Percentiles rank a stretch among this genome's conserved stretches.
phyloP scores from a whole-genome alignment of 495 filamentous ascomycete genomes.

The Aspergillus nanangensis region DNA sequence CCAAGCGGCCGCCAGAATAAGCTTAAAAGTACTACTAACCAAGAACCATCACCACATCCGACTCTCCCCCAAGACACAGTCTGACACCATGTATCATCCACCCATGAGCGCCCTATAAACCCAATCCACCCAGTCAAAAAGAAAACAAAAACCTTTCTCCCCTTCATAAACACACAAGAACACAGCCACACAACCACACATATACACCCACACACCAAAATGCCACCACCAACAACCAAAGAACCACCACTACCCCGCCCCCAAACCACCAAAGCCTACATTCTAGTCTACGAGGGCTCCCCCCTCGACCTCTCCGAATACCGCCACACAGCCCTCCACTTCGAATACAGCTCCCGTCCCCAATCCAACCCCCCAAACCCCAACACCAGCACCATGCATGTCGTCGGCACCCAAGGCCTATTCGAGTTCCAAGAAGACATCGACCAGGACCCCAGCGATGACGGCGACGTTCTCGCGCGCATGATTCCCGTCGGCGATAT shows the following conservation, averaged over 20 bases:
- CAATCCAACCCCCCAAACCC: constrained; percentile 6
- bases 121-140: too few species aligned
- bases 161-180: too few species aligned
- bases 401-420: constrained; percentile 23
- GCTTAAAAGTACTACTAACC: too few species aligned
- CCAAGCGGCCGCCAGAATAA: too few species aligned
- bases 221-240: not conserved
- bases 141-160: too few species aligned
- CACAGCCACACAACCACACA: not conserved
- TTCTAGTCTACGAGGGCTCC: constrained; percentile 25
- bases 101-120: too few species aligned
- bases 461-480: constrained; percentile 55
- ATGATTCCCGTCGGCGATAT: constrained; percentile 17
- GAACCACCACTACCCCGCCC: not conserved
- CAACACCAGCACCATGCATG: constrained; percentile 17
- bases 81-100: too few species aligned
- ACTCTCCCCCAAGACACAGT: too few species aligned
- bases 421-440: constrained; percentile 26
- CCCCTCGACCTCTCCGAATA: constrained; percentile 28
- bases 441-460: constrained; percentile 33
- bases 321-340: constrained; percentile 29
- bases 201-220: not conserved
- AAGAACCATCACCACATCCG: too few species aligned
- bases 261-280: constrained; percentile 19
- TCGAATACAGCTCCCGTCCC: constrained; percentile 17